Conservation (phyloP, 1,284 basidiomycete genomes). For the Dichomitus squalens region DNA sequence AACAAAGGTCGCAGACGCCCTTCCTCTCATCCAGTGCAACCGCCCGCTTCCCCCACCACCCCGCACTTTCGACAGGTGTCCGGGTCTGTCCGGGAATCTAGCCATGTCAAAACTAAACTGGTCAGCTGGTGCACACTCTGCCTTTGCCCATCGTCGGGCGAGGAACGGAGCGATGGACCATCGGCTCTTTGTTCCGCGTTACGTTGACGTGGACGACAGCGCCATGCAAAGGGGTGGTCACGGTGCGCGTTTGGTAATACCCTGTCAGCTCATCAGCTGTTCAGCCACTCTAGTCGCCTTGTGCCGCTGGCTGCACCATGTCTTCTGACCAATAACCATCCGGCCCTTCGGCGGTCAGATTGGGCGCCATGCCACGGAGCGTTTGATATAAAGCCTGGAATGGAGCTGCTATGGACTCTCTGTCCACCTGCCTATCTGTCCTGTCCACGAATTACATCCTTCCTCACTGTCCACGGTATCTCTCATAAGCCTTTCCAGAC, state of each 20-base stretch:
- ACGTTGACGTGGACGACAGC: slow-evolving; percentile 6
- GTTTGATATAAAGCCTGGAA: slow-evolving; percentile 10
- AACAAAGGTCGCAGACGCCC: not conserved
- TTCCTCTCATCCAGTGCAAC: not conserved
- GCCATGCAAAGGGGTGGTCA: not conserved
- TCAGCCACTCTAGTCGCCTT: not conserved
- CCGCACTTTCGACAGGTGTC: slow-evolving; percentile 6
- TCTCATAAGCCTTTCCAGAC: too few species aligned
- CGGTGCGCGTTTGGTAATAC: not conserved
- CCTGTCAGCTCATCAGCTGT: slow-evolving; percentile 9
- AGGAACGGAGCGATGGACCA: slow-evolving; percentile 8
- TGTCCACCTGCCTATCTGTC: not conserved
- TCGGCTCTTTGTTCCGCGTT: slow-evolving; percentile 13
- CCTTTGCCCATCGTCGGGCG: not conserved
- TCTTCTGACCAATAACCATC: not conserved
- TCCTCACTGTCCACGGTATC: too few species aligned
- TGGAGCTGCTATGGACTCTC: slow-evolving; percentile 1
- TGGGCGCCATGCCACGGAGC: slow-evolving; percentile 2
- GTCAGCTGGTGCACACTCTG: slow-evolving; percentile 14
- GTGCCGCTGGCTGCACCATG: slow-evolving; percentile 3
- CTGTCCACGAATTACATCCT: too few species aligned
- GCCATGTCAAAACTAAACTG: not conserved
- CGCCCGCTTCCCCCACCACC: slow-evolving; percentile 11
- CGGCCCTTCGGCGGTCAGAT: slow-evolving; percentile 1
- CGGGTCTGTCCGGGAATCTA: not conserved